Conservation (phyloP, 208 protist species). For the Crithidia bombi region DNA sequence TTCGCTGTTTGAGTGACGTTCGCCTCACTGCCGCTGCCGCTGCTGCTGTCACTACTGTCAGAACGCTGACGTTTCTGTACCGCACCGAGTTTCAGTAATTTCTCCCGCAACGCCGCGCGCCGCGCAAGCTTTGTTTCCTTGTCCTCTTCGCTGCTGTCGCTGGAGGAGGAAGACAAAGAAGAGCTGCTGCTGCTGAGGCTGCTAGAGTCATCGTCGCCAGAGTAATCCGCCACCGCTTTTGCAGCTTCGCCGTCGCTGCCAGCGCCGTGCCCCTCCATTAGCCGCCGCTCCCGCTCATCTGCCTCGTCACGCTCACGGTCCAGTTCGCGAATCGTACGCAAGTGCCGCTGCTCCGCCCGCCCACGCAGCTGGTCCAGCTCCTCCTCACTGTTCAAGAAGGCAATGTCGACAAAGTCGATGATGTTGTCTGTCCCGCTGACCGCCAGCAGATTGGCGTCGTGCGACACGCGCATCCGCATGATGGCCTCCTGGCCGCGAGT, state of each 20-base stretch:
- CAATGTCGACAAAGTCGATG: constrained; percentile 91
- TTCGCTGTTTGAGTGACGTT: neutral
- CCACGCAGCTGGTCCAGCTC: constrained; percentile 75
- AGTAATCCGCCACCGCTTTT: neutral
- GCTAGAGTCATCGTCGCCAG: neutral
- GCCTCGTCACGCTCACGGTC: constrained; percentile 57
- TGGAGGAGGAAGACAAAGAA: neutral
- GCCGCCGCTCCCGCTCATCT: constrained; percentile 30
- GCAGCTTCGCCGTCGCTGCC: neutral
- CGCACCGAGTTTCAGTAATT: constrained; percentile 16
- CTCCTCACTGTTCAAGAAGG: constrained; percentile 80
- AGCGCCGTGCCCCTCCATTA: constrained; percentile 15
- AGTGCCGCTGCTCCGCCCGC: constrained; percentile 78
- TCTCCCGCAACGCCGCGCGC: constrained; percentile 13
- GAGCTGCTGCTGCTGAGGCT: neutral
- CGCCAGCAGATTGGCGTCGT: constrained; percentile 77
- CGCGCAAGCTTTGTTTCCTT: constrained; percentile 9
- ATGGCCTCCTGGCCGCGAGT: constrained; percentile 78
- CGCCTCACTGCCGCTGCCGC: constrained; percentile 1
- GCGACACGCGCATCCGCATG: constrained; percentile 72
- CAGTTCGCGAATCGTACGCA: constrained; percentile 70
- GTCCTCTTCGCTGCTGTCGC: constrained; percentile 6
- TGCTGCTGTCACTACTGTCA: constrained; percentile 29
- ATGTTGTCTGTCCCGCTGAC: constrained; percentile 81
- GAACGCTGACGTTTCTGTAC: constrained; percentile 4